Base-by-base conservation (phyloP, 306 rosid species). In the Casuarina equisetifolia region DNA sequence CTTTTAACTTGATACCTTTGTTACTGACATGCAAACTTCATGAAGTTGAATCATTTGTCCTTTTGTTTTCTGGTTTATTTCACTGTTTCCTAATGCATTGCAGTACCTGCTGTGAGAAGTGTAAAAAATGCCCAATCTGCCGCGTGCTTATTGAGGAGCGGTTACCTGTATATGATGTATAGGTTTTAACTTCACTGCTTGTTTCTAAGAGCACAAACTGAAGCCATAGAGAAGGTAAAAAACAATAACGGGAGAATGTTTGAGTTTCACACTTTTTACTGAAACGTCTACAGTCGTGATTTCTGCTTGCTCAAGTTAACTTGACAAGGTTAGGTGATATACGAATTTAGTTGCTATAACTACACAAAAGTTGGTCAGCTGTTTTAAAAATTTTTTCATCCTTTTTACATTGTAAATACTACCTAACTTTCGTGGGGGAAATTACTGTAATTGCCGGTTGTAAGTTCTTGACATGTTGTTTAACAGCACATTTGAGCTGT, bases 51-150 rank as follows among this genome's bases (percentile, higher is more conserved):
- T 11, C 9, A 54, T 16, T 52, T 48, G 12, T 54, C 48, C 63
- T 52, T 74, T 46, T 70, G 25, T 54, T 55, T 35, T 46, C 12
- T 78, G 51, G 17, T 59, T 70, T 83, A 52, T 76, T 62, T 63
- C 55, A 77, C 57, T 74, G 15, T 35, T 78, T 78, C 58, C 70
- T 38, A 38, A 79, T 78, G 42, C 59, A 16, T 80, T 90, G 91
- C 96, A 96, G 99, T 78, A 11, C 57, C 74, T 96, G 99, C 91
- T 89, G 90, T 10, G 94, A 83, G 82, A 96, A 89, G 84, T 93
- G 98, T 79, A 91, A 88, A 85, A 86, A 81, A 58, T 96, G 99
- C 82, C 99, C 99, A 0, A 91, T 96, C 79, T 96, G 99, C 82
- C 97, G 96, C 0, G 74, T 87, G 55, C 6, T 79, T 8, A 87